Conservation (phyloP, 2,329 filamentous ascomycete species). For the Incumbomyces lentus region DNA sequence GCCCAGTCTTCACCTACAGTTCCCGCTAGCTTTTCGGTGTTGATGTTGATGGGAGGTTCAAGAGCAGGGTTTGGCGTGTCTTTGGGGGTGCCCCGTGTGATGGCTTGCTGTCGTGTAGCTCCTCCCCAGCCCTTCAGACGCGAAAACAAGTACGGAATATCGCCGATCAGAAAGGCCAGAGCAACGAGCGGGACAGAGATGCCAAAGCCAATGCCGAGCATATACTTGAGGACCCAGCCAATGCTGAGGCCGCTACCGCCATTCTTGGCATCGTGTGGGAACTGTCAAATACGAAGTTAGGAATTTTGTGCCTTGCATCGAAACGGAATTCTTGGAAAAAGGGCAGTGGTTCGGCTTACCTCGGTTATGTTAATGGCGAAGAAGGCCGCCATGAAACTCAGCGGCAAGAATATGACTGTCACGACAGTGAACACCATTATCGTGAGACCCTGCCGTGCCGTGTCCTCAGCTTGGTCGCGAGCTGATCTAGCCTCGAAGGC, state of each 20-base stretch:
- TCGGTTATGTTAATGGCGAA: constrained; percentile 46
- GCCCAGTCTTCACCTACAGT: too few species aligned
- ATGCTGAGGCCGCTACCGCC: constrained; percentile 32
- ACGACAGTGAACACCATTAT: constrained; percentile 52
- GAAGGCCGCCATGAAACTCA: constrained; percentile 46
- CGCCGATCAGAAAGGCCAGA: not conserved
- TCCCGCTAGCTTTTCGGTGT: too few species aligned
- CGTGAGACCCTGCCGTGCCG: constrained; percentile 47
- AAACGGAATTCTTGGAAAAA: too few species aligned
- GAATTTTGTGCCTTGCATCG: too few species aligned
- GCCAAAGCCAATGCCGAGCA: constrained; percentile 46
- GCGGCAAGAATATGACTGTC: constrained; percentile 47
- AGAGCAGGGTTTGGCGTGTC: too few species aligned
- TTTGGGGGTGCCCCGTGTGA: too few species aligned
- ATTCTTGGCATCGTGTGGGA: constrained; percentile 27
- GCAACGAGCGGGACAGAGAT: constrained; percentile 39
- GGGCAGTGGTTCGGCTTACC: too few species aligned
- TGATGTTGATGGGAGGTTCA: too few species aligned
- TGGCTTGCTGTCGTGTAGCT: too few species aligned
- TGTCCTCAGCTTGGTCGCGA: constrained; percentile 50
- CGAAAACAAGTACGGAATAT: too few species aligned
- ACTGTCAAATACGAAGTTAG: too few species aligned
- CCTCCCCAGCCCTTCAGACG: too few species aligned
- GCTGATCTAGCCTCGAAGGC: constrained; percentile 45
- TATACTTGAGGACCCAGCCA: constrained; percentile 44